Percentiles rank a stretch among this genome's conserved stretches.
These are phyloP conservation scores for Colletotrichum costaricense DNA, from an alignment of 2,329 filamentous ascomycete species.

Conservation along the genomic window DNA sequence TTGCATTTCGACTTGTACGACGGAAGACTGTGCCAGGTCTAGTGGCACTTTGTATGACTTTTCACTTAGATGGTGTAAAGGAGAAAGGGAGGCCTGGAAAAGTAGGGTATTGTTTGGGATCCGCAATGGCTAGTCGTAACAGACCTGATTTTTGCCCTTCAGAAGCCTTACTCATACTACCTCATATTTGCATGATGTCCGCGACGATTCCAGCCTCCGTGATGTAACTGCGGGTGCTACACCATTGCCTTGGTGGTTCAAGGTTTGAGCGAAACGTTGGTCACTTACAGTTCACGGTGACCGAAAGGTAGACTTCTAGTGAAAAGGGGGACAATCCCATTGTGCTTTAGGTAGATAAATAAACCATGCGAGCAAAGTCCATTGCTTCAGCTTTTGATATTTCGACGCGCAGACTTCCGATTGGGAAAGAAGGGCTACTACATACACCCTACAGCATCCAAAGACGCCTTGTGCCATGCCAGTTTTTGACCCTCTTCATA, in stretches of 20 bases:
- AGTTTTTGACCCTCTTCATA: background rate
- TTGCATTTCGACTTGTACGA: conserved; percentile 1
- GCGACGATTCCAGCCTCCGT: too few species aligned
- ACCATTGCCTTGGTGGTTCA: too few species aligned
- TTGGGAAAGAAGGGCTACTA: background rate
- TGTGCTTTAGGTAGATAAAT: background rate
- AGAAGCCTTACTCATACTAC: background rate
- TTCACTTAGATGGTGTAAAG: conserved; percentile 35
- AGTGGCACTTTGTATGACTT: conserved; percentile 10
- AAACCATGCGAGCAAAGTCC: background rate
- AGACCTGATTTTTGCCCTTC: conserved; percentile 28
- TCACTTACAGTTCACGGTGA: too few species aligned
- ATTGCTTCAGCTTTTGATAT: background rate
- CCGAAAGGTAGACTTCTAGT: too few species aligned
- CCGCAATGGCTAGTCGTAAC: conserved; percentile 29
- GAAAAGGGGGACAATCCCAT: background rate
- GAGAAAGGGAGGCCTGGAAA: conserved; percentile 28
- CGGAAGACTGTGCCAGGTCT: conserved; percentile 7
- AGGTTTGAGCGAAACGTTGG: too few species aligned
- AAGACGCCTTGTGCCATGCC: background rate
- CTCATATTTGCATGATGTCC: background rate
- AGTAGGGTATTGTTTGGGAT: conserved; percentile 31
- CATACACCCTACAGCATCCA: background rate
- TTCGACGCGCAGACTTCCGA: background rate
- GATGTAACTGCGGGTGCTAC: too few species aligned